phyloP scores from a whole-genome alignment of 73 alveolate species.

The Paramecium pentaurelia region DNA sequence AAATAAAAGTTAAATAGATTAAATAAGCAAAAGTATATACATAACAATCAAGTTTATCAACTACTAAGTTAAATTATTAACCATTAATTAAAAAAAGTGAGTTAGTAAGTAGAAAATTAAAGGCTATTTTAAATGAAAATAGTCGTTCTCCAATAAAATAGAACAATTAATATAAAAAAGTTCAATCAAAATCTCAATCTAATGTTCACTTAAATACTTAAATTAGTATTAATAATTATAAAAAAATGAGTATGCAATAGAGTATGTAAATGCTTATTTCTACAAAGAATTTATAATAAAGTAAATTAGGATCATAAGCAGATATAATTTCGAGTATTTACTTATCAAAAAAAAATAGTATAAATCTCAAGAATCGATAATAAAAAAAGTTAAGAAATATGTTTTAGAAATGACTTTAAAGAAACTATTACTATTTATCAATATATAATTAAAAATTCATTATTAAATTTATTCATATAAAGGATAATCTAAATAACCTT shows the following conservation, averaged over 20 bases:
- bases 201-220: neutral
- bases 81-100: neutral
- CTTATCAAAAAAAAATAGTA: neutral
- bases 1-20: neutral
- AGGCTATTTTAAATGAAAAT: neutral
- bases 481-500: slow-evolving; percentile 51
- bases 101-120: neutral
- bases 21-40: neutral
- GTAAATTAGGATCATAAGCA: neutral
- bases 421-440: neutral
- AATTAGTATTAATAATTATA: neutral
- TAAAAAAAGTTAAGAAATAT: neutral
- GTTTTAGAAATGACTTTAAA: neutral
- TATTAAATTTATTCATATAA: neutral
- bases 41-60: neutral
- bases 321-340: neutral
- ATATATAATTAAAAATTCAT: neutral
- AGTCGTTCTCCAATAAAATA: neutral
- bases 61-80: neutral
- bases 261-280: neutral
- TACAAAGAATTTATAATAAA: neutral
- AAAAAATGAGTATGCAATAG: neutral
- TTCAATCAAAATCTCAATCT: neutral
- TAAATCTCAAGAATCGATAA: neutral
- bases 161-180: neutral